phyloP scores from a whole-genome alignment of 257 asterid species.

The Leptodermis oblonga region DNA sequence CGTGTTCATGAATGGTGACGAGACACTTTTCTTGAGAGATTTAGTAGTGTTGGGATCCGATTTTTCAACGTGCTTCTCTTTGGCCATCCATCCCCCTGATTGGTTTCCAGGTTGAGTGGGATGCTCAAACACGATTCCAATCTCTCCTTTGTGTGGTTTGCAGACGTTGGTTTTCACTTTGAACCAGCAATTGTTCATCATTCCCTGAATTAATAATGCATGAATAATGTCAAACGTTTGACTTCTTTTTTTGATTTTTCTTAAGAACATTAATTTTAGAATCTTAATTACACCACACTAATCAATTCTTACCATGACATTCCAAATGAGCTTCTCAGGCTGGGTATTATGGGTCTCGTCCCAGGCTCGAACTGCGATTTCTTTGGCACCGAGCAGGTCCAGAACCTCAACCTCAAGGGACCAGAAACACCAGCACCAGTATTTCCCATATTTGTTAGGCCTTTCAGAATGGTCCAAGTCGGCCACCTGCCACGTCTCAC shows the following conservation, averaged over 20 bases:
- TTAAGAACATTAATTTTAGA: too few species aligned
- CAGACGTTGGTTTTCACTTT: constrained; percentile 72
- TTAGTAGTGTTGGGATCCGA: constrained; percentile 31
- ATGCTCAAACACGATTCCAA: constrained; percentile 88
- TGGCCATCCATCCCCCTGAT: constrained; percentile 98
- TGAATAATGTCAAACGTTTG: not conserved
- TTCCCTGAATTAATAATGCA: constrained; percentile 49
- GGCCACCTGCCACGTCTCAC: constrained; percentile 72
- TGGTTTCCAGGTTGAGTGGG: constrained; percentile 88
- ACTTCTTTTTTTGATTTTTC: too few species aligned
- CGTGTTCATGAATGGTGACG: constrained; percentile 89
- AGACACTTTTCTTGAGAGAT: constrained; percentile 65
- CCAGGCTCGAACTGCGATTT: constrained; percentile 90
- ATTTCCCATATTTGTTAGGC: constrained; percentile 71
- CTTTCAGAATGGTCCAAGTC: constrained; percentile 63
- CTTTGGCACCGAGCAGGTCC: constrained; percentile 71
- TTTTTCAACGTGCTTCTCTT: constrained; percentile 60
- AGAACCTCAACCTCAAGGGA: constrained; percentile 77
- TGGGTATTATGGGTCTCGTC: constrained; percentile 90
- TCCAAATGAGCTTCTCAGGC: constrained; percentile 92
- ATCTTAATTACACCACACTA: too few species aligned
- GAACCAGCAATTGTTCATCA: constrained; percentile 99
- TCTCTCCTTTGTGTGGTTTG: constrained; percentile 76
- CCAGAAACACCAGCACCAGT: constrained; percentile 99
- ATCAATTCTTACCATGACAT: constrained; percentile 74